Base-by-base conservation (phyloP, 2,329 filamentous ascomycete genomes). In the Cordyceps militaris region DNA sequence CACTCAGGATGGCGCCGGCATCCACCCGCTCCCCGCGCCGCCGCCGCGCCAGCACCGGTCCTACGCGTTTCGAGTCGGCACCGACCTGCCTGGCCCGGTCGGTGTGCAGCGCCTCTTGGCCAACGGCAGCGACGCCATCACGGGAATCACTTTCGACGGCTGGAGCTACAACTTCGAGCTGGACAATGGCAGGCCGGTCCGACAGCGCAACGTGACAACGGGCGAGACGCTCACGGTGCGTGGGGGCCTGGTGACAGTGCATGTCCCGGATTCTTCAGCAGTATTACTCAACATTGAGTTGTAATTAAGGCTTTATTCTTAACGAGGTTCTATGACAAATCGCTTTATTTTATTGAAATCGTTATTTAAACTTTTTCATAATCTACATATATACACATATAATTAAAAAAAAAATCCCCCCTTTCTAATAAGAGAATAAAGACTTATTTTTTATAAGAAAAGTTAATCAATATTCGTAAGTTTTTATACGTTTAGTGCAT, bases 121-220 rank as follows among this genome's bases (percentile, higher is more conserved):
- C 2, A 85, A 85, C 66, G 84, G 84, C 0, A 85, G 81, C 61
- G 82, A 87, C 69, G 83, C 84, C 9, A 77, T 85, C 23, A 79
- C 79, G 0, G 83, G 83, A 0, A 78, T 86, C 44, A 80, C 81
- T 0, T 86, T 78, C 71, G 81, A 86, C 66, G 83, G 82, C 1
- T 76, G 72, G 65, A 86, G 80, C 61, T 87, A 83, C 62, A 82
- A 86, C 63, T 79, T 78, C 59, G 83, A 86, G 67, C 68, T 86
- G 51, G 74, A 79, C 11, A 62, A 72, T 4, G 84, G 83, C 0
- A 70, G 66, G 65, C 80, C 83, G 2, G 79, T 83, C 34, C 66
- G 74, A 57, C 62, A 85, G 67, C 58, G 60, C 0, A 86, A 87
- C 64, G 75, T 83, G 14, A 85, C 82, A 3, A 66, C 71, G 4